A percentile compares a stretch with the other conserved stretches of the same genome.
Evolutionary conservation across 768 basidiomycete genomes (phyloP).

Genomic region (Leccinum boreale): DNA sequence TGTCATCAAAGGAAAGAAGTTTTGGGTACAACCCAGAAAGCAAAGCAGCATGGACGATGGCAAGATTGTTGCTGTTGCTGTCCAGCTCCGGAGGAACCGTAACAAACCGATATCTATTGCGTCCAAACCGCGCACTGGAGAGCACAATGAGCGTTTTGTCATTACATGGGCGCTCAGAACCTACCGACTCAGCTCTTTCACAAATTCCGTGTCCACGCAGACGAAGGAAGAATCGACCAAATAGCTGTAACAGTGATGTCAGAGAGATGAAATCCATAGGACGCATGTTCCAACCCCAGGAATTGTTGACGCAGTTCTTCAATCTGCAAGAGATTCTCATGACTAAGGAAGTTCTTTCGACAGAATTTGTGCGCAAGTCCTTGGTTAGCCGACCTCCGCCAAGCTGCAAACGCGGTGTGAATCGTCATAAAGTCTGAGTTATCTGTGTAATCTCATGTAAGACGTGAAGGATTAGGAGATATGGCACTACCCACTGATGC

Average conservation of each 20-base stretch:
- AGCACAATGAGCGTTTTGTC: slow-evolving; percentile 9
- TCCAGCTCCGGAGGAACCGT: slow-evolving; percentile 69
- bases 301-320: slow-evolving; percentile 94
- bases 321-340: slow-evolving; percentile 94
- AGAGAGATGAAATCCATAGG: slow-evolving; percentile 2
- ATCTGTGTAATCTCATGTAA: slow-evolving; percentile 43
- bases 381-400: slow-evolving; percentile 71
- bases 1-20: slow-evolving; percentile 66
- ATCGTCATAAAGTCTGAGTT: slow-evolving; percentile 95
- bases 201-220: slow-evolving; percentile 57
- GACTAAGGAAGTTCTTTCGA: slow-evolving; percentile 73
- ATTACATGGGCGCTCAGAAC: not conserved
- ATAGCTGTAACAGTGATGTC: slow-evolving; percentile 47
- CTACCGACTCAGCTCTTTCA: slow-evolving; percentile 69
- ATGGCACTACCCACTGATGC: slow-evolving; percentile 49
- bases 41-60: slow-evolving; percentile 76
- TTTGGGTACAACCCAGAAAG: slow-evolving; percentile 90
- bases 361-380: slow-evolving; percentile 72
- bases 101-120: slow-evolving; percentile 74
- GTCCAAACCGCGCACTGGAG: slow-evolving; percentile 69
- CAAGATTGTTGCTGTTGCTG: slow-evolving; percentile 58
- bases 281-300: slow-evolving; percentile 46
- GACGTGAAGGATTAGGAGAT: not conserved
- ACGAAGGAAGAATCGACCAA: slow-evolving; percentile 88
- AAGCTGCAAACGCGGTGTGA: slow-evolving; percentile 85